Evolutionary conservation across 768 basidiomycete species (phyloP).

Genomic region (Mrakia blollopis): DNA sequence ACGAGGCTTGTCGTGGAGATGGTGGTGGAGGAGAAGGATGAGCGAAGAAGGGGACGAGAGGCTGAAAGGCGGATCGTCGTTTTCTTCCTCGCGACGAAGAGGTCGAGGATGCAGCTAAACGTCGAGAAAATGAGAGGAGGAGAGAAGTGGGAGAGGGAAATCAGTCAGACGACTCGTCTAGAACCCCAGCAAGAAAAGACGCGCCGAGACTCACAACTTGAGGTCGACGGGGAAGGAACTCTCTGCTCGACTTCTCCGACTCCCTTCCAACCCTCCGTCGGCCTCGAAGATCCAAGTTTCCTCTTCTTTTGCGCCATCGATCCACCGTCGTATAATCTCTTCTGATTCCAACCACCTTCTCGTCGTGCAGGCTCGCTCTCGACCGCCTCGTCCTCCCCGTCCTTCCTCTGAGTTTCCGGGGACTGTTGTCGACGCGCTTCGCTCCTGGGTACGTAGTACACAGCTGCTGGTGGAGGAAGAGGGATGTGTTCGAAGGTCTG

Average conservation of each 20-base stretch:
- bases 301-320: background rate
- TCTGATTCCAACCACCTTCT: background rate
- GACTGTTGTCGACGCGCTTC: background rate
- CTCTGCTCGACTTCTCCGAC: background rate
- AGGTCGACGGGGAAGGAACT: too few species aligned
- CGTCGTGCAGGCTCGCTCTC: background rate
- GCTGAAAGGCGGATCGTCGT: background rate
- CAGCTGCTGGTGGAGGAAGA: background rate
- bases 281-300: background rate
- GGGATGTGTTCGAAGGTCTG: too few species aligned
- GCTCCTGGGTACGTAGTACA: background rate
- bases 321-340: background rate
- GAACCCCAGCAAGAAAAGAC: background rate
- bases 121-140: background rate
- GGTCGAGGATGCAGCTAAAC: background rate
- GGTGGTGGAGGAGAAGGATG: background rate
- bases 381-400: background rate
- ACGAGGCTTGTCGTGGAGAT: background rate
- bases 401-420: background rate
- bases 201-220: background rate
- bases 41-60: background rate
- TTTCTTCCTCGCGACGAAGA: background rate
- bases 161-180: background rate
- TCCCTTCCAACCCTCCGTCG: background rate
- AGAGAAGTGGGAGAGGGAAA: background rate